A percentile compares a stretch with the other conserved stretches of the same genome.
phyloP scores from a whole-genome alignment of 768 basidiomycete genomes.

The Bullera alba region DNA sequence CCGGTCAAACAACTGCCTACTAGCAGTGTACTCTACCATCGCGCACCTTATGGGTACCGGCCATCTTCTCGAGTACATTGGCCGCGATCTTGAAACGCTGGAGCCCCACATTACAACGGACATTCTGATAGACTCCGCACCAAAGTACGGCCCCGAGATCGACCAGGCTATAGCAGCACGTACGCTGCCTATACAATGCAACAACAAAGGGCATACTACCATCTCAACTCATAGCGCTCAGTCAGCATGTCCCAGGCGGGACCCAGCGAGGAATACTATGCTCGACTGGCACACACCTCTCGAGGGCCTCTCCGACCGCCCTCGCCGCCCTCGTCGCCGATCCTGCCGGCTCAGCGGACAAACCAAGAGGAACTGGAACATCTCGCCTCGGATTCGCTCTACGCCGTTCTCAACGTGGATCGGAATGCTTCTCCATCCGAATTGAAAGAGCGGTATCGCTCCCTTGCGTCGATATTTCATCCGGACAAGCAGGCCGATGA shows the following conservation, averaged over 20 bases:
- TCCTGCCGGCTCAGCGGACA: slow-evolving; percentile 7
- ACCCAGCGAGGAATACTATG: slow-evolving; percentile 31
- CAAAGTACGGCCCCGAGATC: no score
- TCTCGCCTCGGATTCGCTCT: slow-evolving; percentile 21
- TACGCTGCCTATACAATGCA: no score
- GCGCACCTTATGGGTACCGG: no score
- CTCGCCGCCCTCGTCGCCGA: slow-evolving; percentile 27
- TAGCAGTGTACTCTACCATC: no score
- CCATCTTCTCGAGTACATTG: no score
- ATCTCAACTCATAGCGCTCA: no score
- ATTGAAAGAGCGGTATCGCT: slow-evolving; percentile 65
- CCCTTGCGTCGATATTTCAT: slow-evolving; percentile 70
- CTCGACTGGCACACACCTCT: slow-evolving; percentile 28
- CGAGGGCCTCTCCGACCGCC: slow-evolving; percentile 31
- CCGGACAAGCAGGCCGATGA: slow-evolving; percentile 73
- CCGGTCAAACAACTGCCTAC: no score
- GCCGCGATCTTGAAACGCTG: no score
- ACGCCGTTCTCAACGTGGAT: slow-evolving; percentile 66
- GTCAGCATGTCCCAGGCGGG: slow-evolving; percentile 38
- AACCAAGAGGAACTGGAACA: slow-evolving; percentile 7
- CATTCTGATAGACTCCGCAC: no score
- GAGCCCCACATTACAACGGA: no score
- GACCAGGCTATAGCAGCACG: no score
- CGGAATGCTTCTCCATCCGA: slow-evolving; percentile 59
- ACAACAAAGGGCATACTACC: no score